A percentile compares a stretch with the other conserved stretches of the same genome.
These are phyloP conservation scores for Actinomortierella ambigua DNA, from an alignment of 371 early-diverging fungal species.

Conservation along the genomic window DNA sequence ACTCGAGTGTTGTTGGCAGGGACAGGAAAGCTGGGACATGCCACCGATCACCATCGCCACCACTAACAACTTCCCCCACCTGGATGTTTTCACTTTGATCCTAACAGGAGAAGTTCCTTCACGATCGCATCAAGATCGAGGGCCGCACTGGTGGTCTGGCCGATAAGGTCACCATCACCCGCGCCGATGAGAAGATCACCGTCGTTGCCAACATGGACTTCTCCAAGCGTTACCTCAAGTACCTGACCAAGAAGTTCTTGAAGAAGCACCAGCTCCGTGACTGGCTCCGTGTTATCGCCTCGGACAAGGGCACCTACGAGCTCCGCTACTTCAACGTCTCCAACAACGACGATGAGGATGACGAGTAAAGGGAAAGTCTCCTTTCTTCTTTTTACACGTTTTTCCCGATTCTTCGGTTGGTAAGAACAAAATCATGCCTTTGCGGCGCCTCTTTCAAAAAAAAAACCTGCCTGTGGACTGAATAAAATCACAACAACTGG, in stretches of 20 bases:
- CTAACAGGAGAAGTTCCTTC: conserved; percentile 91
- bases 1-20: too few relatives aligned
- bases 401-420: neutral
- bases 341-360: conserved; percentile 85
- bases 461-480: neutral
- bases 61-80: neutral
- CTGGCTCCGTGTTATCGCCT: conserved; percentile 96
- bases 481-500: conserved; percentile 28
- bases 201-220: conserved; percentile 82
- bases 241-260: conserved; percentile 99
- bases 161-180: conserved; percentile 84
- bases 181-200: conserved; percentile 76
- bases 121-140: conserved; percentile 97
- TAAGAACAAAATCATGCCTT: too few relatives aligned
- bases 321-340: conserved; percentile 96
- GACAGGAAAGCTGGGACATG: too few relatives aligned
- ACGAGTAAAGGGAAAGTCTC: conserved; percentile 58
- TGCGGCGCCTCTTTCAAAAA: too few relatives aligned
- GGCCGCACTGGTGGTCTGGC: conserved; percentile 97
- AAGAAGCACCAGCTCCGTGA: conserved; percentile 99
- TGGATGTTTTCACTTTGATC: neutral
- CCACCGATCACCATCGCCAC: neutral
- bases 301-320: conserved; percentile 91
- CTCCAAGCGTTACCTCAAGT: conserved; percentile 99
- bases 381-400: neutral